Evolutionary conservation across 129 eudicot genomes (phyloP).

Genomic region (Tagetes patula): DNA sequence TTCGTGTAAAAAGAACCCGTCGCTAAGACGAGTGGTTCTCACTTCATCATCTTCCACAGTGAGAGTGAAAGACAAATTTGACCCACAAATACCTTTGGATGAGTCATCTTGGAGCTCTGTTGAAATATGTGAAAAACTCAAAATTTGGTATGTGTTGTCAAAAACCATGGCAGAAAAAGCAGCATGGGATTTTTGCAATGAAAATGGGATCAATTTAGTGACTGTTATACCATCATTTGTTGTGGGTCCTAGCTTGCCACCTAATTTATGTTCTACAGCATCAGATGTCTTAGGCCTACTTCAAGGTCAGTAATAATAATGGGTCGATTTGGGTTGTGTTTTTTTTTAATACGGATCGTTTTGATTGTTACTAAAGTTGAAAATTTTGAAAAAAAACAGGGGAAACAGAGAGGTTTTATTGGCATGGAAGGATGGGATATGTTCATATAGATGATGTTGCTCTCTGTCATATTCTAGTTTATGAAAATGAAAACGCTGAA

Average conservation of each 20-base stretch:
- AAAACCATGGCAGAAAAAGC: constrained; percentile 82
- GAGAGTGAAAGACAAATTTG: constrained; percentile 59
- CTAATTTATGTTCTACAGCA: constrained; percentile 70
- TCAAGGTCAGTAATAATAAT: constrained; percentile 40
- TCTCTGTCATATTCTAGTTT: constrained; percentile 67
- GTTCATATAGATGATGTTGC: constrained; percentile 97
- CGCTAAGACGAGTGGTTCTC: constrained; percentile 75
- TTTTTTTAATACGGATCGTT: neutral
- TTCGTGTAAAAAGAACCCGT: constrained; percentile 81
- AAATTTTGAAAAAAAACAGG: constrained; percentile 39
- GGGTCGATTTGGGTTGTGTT: neutral
- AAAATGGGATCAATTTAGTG: constrained; percentile 68
- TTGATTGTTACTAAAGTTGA: too few species aligned
- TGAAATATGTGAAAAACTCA: constrained; percentile 63
- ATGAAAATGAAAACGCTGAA: constrained; percentile 61
- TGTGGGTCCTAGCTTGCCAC: constrained; percentile 81
- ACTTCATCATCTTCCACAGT: constrained; percentile 90
- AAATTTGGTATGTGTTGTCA: constrained; percentile 82
- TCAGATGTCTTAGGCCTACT: constrained; percentile 81
- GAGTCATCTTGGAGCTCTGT: constrained; percentile 88
- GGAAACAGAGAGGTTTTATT: constrained; percentile 58
- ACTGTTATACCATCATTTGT: constrained; percentile 77
- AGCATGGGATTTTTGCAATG: constrained; percentile 85
- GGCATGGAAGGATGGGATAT: constrained; percentile 96
- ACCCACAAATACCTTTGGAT: constrained; percentile 50